Evolutionary conservation across 2,329 filamentous ascomycete species (phyloP), one percentile per base, ranked within the genome.

Genomic region (Fusarium cicatricum): DNA sequence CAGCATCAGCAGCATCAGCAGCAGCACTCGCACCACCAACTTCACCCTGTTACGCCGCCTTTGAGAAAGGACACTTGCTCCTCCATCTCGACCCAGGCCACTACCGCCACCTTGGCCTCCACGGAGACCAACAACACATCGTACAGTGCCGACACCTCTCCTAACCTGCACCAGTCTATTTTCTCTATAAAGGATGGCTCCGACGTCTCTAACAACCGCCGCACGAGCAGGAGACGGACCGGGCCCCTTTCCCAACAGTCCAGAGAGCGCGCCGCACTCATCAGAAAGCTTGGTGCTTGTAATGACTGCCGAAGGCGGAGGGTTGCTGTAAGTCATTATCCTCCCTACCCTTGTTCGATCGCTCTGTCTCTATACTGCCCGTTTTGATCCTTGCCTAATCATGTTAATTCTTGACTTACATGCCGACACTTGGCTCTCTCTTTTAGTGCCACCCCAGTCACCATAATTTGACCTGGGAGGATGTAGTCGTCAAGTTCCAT

Each of bases 391-490:
- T 28, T 9, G 12, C 19, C 10, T 29, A 15, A 11, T 12, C 19
- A 28, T 42, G 29, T 54, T 31, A 33, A 39, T 39, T 41, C 33
- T 42, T 23, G 26, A 58, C 39, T 59, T 52, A 57, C 26, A 48
- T 65, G 58, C 58, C 59, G 66, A 68, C 49, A 55, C 26, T 40
- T 53, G 14, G 10, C 39, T 53, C 28, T 49, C 49, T 34, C 42
- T 26, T 52, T 23, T 75, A 84, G 83, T 86, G 84, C 68, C 82
- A 85, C 63, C 83, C 84, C 12, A 82, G 78, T 61, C 84, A 86
- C 68, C 83, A 85, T 61, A 81, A 81, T 61, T 82, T 85, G 82
- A 84, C 81, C 11, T 86, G 83, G 83, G 82, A 85, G 68, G 82
- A 85, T 58, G 80, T 83, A 14, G 76, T 81, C 40, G 75, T 74